phyloP scores from a whole-genome alignment of 31 red algal genomes.

The Asparagopsis taxiformis region DNA sequence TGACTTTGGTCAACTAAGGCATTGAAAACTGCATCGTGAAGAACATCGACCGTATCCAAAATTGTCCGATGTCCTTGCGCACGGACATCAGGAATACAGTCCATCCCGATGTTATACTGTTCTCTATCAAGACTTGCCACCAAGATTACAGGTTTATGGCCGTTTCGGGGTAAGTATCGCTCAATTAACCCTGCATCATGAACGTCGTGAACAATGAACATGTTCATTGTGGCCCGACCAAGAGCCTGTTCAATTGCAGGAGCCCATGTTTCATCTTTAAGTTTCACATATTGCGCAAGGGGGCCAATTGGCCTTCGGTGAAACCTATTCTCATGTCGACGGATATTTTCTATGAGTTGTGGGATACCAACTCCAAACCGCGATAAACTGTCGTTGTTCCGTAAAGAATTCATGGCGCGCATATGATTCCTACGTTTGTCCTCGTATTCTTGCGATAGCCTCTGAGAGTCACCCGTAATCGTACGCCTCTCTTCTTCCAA shows the following conservation, averaged over 20 bases:
- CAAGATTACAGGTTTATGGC: conserved; percentile 21
- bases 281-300: conserved; percentile 64
- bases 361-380: conserved; percentile 47
- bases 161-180: conserved; percentile 29
- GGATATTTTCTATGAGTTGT: conserved; percentile 9
- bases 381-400: conserved; percentile 29
- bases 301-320: conserved; percentile 77
- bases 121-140: conserved; percentile 32
- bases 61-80: conserved; percentile 26
- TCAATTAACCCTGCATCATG: conserved; percentile 56
- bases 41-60: conserved; percentile 40
- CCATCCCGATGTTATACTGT: conserved; percentile 18
- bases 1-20: conserved; percentile 75
- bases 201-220: conserved; percentile 71
- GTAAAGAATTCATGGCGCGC: conserved; percentile 3
- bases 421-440: conserved; percentile 33
- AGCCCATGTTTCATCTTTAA: conserved; percentile 87
- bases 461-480: conserved; percentile 1
- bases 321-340: conserved; percentile 27
- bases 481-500: conserved; percentile 6
- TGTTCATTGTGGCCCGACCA: conserved; percentile 39
- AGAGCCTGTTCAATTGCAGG: conserved; percentile 68
- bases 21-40: conserved; percentile 74
- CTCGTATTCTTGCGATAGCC: conserved; percentile 25
- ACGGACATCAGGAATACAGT: conserved; percentile 8